Base-by-base conservation (phyloP, 1,139 yeast species). In the Pichia sp. region DNA sequence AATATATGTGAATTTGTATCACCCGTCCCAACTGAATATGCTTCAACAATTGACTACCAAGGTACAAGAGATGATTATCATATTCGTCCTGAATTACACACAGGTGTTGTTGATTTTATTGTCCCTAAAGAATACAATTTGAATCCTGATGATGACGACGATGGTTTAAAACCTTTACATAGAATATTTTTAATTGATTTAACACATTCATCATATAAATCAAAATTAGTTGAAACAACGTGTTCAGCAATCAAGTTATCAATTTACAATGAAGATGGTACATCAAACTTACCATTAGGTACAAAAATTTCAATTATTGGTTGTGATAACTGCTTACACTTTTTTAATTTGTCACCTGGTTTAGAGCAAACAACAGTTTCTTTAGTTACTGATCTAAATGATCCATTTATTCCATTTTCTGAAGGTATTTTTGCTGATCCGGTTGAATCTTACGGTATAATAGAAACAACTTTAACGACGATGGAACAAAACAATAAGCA, bases 1-100 rank as follows among this genome's bases (percentile, higher is more conserved):
- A 93, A 93, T 68, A 80, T 93, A 63, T 93, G 99, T 70, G 84
- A 83, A 56, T 87, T 87, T 61, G 79, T 89, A 53, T 87, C 85
- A 62, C 73, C 74, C 8, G 83, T 87, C 11, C 89, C 96, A 0
- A 67, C 70, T 10, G 90, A 84, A 46, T 89, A 90, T 62, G 67
- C 72, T 36, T 76, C 88, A 42, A 81, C 87, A 49, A 69, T 85
- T 11, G 90, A 85, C 62, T 72, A 74, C 3, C 69, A 76, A 28
- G 82, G 84, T 5, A 76, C 76, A 49, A 72, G 83, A 53, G 71
- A 80, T 18, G 96, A 89, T 67, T 75, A 79, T 62, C 72, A 71
- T 43, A 70, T 73, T 31, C 78, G 90, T 49, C 93, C 96, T 0
- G 98, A 93, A 64, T 73, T 91, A 48, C 83, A 79, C 55, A 77